Conservation (phyloP, 164 flowering plant species). For the Piper betle region DNA sequence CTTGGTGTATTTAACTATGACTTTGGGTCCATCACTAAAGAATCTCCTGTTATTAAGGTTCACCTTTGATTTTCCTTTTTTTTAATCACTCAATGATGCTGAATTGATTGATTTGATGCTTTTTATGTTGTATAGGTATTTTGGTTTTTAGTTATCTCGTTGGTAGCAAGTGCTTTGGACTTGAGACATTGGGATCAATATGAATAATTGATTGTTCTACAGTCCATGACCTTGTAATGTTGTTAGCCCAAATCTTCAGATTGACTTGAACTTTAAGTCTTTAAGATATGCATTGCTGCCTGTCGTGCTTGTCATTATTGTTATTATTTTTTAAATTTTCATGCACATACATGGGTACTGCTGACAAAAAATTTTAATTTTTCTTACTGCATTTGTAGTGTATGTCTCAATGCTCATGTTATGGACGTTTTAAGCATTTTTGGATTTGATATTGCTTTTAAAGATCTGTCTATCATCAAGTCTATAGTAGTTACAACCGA, state of each 20-base stretch:
- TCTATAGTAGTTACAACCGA: no score
- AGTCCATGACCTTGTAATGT: no score
- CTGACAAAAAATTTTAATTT: no score
- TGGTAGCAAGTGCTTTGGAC: background rate
- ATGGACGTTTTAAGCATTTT: background rate
- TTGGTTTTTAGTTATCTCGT: no score
- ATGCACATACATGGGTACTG: no score
- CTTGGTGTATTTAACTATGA: constrained; percentile 91
- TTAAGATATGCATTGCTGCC: no score
- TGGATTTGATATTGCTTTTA: background rate
- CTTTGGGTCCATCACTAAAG: constrained; percentile 92
- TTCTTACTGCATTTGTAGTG: background rate
- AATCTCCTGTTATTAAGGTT: constrained; percentile 96
- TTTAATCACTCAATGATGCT: background rate
- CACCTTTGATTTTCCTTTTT: background rate
- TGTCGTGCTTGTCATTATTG: no score
- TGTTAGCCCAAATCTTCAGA: no score
- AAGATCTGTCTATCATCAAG: background rate
- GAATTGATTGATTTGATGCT: background rate
- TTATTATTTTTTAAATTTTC: no score
- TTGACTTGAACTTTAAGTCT: no score
- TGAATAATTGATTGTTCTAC: no score
- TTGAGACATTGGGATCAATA: no score
- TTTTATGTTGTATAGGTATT: background rate
- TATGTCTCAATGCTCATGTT: background rate